These are phyloP conservation scores for Phytophthora crassamura DNA, from an alignment of 352 stramenopile genomes.

Conservation along the genomic window DNA sequence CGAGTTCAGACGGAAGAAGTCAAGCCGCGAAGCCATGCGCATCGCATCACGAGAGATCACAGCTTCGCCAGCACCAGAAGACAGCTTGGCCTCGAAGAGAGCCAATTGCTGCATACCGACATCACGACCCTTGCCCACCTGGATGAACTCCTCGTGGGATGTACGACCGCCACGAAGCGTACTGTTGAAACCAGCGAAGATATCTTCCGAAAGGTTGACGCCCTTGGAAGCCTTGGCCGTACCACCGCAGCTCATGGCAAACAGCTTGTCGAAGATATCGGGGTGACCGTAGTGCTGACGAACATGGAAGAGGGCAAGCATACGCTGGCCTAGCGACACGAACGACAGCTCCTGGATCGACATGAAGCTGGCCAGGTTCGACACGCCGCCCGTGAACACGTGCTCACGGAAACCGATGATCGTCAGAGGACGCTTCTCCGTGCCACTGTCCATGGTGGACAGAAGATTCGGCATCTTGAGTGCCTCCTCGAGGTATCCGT, in stretches of 20 bases:
- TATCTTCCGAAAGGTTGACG: slow-evolving; percentile 90
- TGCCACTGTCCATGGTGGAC: slow-evolving; percentile 78
- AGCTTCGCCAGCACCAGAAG: slow-evolving; percentile 96
- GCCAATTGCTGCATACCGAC: slow-evolving; percentile 99
- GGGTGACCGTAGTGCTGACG: slow-evolving; percentile 89
- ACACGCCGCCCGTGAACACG: slow-evolving; percentile 86
- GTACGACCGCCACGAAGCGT: slow-evolving; percentile 76
- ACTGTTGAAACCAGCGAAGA: slow-evolving; percentile 89
- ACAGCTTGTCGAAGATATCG: slow-evolving; percentile 91
- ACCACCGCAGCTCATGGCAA: slow-evolving; percentile 81
- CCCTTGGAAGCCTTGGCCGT: slow-evolving; percentile 87
- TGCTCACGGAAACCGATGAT: slow-evolving; percentile 90
- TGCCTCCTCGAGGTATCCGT: slow-evolving; percentile 79
- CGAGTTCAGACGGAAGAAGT: slow-evolving; percentile 97
- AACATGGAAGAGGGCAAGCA: slow-evolving; percentile 79
- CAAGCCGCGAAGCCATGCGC: slow-evolving; percentile 94
- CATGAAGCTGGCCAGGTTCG: slow-evolving; percentile 88
- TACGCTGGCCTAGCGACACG: slow-evolving; percentile 83
- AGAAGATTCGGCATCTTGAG: slow-evolving; percentile 87
- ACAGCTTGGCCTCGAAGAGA: slow-evolving; percentile 98
- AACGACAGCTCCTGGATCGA: slow-evolving; percentile 88
- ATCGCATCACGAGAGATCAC: slow-evolving; percentile 97
- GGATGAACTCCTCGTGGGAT: slow-evolving; percentile 87
- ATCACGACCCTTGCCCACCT: slow-evolving; percentile 97
- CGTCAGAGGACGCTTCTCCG: slow-evolving; percentile 72